These are phyloP conservation scores for Lentinula raphanica DNA, from an alignment of 768 basidiomycete genomes.

Conservation along the genomic window DNA sequence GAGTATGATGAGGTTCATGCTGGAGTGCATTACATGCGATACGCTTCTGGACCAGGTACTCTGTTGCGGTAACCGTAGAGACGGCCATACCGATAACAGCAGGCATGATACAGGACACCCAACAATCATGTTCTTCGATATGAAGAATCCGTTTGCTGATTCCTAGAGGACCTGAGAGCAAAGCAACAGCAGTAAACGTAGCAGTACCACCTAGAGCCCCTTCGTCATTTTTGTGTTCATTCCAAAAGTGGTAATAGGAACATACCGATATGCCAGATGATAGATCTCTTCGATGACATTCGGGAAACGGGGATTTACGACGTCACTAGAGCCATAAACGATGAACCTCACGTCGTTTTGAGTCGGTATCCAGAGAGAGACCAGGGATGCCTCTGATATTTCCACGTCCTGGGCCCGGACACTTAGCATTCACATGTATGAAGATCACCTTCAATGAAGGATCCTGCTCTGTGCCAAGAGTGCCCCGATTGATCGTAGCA, in stretches of 20 bases:
- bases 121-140: constrained; percentile 56
- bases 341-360: constrained; percentile 52
- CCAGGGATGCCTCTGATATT: constrained; percentile 42
- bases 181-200: constrained; percentile 64
- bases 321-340: constrained; percentile 62
- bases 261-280: constrained; percentile 61
- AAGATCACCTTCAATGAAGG: background rate
- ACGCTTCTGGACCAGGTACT: background rate
- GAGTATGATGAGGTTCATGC: background rate
- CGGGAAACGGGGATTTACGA: constrained; percentile 50
- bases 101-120: constrained; percentile 65
- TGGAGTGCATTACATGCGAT: background rate
- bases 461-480: background rate
- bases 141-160: constrained; percentile 43
- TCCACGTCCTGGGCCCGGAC: background rate
- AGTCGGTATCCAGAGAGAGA: constrained; percentile 40
- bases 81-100: constrained; percentile 55
- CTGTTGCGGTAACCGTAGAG: constrained; percentile 27
- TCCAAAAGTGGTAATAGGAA: background rate
- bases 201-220: constrained; percentile 56
- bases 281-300: constrained; percentile 52
- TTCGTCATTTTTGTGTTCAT: background rate
- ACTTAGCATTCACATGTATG: background rate
- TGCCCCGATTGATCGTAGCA: background rate
- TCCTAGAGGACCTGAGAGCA: constrained; percentile 48